Percentiles rank a stretch among this genome's conserved stretches.
phyloP scores from a whole-genome alignment of 805 yeast genomes.

The Kodamaea laetipori region DNA sequence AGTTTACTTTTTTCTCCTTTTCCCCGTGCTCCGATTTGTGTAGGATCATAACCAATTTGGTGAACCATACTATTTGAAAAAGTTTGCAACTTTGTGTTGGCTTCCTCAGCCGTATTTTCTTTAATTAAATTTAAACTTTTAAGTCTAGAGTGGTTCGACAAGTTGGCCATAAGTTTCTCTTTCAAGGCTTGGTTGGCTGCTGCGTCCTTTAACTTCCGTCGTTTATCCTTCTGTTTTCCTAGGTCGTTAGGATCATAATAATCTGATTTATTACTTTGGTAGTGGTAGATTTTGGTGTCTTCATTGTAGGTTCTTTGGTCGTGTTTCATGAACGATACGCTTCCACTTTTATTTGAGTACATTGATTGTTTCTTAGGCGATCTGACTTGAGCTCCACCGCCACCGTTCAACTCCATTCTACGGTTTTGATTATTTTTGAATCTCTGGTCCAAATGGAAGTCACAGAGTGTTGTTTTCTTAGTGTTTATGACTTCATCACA shows the following conservation, averaged over 20 bases:
- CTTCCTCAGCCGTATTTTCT: slow-evolving; percentile 15
- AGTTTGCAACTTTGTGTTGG: slow-evolving; percentile 20
- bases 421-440: slow-evolving; percentile 54
- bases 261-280: slow-evolving; percentile 21
- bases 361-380: slow-evolving; percentile 54
- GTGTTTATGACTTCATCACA: slow-evolving; percentile 67
- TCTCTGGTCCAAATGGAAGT: slow-evolving; percentile 66
- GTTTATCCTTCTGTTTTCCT: slow-evolving; percentile 39
- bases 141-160: slow-evolving; percentile 21
- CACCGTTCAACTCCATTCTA: slow-evolving; percentile 78
- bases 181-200: slow-evolving; percentile 37
- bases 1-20: slow-evolving; percentile 13
- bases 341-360: slow-evolving; percentile 34
- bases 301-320: slow-evolving; percentile 22
- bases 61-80: slow-evolving; percentile 33
- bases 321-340: slow-evolving; percentile 17
- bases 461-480: slow-evolving; percentile 59
- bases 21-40: slow-evolving; percentile 21
- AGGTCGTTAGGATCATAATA: slow-evolving; percentile 51
- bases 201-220: slow-evolving; percentile 30
- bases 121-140: slow-evolving; percentile 24
- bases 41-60: slow-evolving; percentile 57
- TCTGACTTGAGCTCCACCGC: slow-evolving; percentile 55
- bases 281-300: slow-evolving; percentile 24
- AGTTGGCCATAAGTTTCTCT: slow-evolving; percentile 31